Evolutionary conservation across 2,329 filamentous ascomycete species (phyloP).

Genomic region (Xylariaceae sp.): DNA sequence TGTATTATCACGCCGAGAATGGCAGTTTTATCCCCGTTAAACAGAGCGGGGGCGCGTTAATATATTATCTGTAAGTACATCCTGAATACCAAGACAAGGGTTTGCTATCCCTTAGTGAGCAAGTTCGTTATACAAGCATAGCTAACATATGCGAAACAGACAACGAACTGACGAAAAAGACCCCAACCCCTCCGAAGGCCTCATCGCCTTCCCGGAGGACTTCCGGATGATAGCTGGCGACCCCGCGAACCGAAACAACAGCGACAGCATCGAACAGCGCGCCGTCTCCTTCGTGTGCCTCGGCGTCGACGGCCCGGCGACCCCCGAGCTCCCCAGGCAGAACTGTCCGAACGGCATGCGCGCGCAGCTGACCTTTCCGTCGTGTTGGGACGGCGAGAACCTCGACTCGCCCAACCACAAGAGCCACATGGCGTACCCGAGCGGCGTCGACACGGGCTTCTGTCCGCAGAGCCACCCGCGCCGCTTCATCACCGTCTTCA

Average conservation of each 20-base stretch:
- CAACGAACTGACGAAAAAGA: background rate
- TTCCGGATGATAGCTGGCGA: constrained; percentile 48
- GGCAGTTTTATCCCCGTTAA: constrained; percentile 39
- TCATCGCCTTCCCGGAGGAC: constrained; percentile 18
- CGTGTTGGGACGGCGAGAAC: constrained; percentile 63
- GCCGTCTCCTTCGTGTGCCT: constrained; percentile 19
- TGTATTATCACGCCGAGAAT: constrained; percentile 38
- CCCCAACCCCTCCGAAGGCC: background rate
- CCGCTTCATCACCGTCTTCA: constrained; percentile 48
- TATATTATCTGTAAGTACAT: constrained; percentile 27
- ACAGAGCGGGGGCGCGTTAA: constrained; percentile 31
- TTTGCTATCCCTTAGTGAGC: too few species aligned
- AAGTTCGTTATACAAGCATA: background rate
- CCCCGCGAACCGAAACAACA: constrained; percentile 37
- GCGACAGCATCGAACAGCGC: constrained; percentile 41
- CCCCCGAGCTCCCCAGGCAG: constrained; percentile 39
- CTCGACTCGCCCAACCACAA: constrained; percentile 51
- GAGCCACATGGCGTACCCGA: constrained; percentile 45
- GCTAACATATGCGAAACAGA: background rate
- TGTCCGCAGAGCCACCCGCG: constrained; percentile 47
- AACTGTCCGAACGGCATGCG: constrained; percentile 38
- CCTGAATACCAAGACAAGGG: background rate
- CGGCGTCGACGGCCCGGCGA: constrained; percentile 34
- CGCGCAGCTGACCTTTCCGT: constrained; percentile 63
- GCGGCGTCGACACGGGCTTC: constrained; percentile 43